These are phyloP conservation scores for Epichloe hybrida DNA, from an alignment of 2,329 filamentous ascomycete genomes.

Conservation along the genomic window DNA sequence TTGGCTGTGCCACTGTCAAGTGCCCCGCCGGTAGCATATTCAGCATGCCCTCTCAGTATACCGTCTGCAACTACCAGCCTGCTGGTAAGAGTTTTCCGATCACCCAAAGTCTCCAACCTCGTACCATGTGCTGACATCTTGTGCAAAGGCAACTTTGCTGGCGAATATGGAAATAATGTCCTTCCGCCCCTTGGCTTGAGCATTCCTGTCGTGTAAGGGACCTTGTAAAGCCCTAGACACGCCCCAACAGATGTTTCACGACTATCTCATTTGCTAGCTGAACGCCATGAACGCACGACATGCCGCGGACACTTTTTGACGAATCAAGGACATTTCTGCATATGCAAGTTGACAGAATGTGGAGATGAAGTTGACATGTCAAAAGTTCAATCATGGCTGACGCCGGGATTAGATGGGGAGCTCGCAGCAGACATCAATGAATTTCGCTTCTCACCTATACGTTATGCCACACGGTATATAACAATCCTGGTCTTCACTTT, in stretches of 20 bases:
- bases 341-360: background rate
- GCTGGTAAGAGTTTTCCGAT: slow-evolving; percentile 40
- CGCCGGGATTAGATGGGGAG: slow-evolving; percentile 1
- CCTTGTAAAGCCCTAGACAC: background rate
- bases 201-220: slow-evolving; percentile 15
- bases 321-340: background rate
- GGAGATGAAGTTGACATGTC: background rate
- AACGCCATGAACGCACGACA: background rate
- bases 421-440: background rate
- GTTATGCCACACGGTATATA: slow-evolving; percentile 20
- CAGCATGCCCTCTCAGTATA: slow-evolving; percentile 50
- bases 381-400: background rate
- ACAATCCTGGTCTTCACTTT: slow-evolving; percentile 16
- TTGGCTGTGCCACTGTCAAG: slow-evolving; percentile 55
- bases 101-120: background rate
- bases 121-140: slow-evolving; percentile 5
- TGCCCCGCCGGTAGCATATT: slow-evolving; percentile 38
- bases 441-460: slow-evolving; percentile 23
- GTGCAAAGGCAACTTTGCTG: background rate
- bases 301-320: background rate
- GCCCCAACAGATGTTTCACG: background rate
- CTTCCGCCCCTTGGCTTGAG: slow-evolving; percentile 21
- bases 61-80: slow-evolving; percentile 77
- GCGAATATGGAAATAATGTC: slow-evolving; percentile 27
- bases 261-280: background rate